Base-by-base conservation (phyloP, 2,329 filamentous ascomycete genomes). In the Botrytis aclada region DNA sequence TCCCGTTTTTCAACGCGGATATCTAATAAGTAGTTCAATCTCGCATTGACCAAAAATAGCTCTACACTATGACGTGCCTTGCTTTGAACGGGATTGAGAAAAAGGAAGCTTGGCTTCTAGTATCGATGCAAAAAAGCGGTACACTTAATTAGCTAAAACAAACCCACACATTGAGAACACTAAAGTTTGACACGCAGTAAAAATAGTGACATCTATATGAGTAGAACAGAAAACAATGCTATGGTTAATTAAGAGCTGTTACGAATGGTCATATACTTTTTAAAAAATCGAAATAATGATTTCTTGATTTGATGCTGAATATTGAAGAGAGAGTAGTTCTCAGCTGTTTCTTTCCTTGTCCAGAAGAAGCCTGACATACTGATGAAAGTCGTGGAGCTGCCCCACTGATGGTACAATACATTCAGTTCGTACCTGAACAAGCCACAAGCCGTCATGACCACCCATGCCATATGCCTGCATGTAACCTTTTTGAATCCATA, bases 31-130 rank as follows among this genome's bases (percentile, higher is more conserved):
- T 16, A 39, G 60, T n/a, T 34, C 29, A 29, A 29, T 58, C 6
- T 39, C 29, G 62, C 41, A 65, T 65, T 34, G 62, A 45, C 41
- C 29, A 32, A 65, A 56, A 47, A 34, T 39, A 29, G 14, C 16
- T 41, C 9, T 39, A 67, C 25, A 66, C 45, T 67, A 54, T 67
- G 45, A 67, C 64, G 45, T 67, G 45, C 45, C 45, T 54, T 39
- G 4, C 47, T 39, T 29, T 39, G 45, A 32, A 20, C 43, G 34
- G 45, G 45, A 66, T 54, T 63, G 25, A 41, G 22, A 61, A 62
- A 20, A 41, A 41, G 34, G 37, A 62, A 62, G 60, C 60, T 61
- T 18, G 12, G 43, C 20, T 47, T 5, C 14, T 18, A 16, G 25
- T 39, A 20, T 29, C 39, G 37, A n/a, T 63, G 47, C 16, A 29